Conservation (phyloP, 371 early-diverging fungal species). For the Mucor mucedo region DNA sequence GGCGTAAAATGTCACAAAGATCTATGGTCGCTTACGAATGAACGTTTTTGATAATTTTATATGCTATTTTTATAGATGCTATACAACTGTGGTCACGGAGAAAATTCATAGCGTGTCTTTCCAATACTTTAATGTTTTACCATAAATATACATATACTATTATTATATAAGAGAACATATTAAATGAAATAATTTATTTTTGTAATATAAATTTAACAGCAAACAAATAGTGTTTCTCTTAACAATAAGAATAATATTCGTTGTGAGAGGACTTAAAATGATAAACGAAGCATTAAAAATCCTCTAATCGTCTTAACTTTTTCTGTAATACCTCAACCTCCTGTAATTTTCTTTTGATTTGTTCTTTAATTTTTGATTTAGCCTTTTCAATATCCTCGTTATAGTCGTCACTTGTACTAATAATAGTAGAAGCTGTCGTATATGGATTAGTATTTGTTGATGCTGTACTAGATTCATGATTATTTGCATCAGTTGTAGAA, state of each 20-base stretch:
- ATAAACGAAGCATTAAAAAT: slow-evolving; percentile 26
- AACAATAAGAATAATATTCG: slow-evolving; percentile 23
- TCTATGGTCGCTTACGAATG: slow-evolving; percentile 20
- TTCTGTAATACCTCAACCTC: slow-evolving; percentile 20
- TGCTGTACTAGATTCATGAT: slow-evolving; percentile 15
- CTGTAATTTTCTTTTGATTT: slow-evolving; percentile 24
- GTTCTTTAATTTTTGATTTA: slow-evolving; percentile 21
- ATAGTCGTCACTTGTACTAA: slow-evolving; percentile 20
- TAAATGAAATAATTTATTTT: slow-evolving; percentile 22
- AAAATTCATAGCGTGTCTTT: slow-evolving; percentile 12
- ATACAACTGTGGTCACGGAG: slow-evolving; percentile 24
- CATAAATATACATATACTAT: slow-evolving; percentile 25
- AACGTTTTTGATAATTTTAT: slow-evolving; percentile 22
- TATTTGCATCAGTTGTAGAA: slow-evolving; percentile 21
- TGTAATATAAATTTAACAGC: slow-evolving; percentile 19
- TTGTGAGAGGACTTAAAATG: slow-evolving; percentile 23
- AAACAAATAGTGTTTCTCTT: slow-evolving; percentile 21
- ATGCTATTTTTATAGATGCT: slow-evolving; percentile 24
- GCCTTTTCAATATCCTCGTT: slow-evolving; percentile 24
- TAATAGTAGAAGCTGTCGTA: slow-evolving; percentile 14
- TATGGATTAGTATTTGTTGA: slow-evolving; percentile 18
- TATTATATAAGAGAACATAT: slow-evolving; percentile 24
- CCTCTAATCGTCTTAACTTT: slow-evolving; percentile 25
- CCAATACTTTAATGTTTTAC: slow-evolving; percentile 16
- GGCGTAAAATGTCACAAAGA: slow-evolving; percentile 14